Conservation (phyloP, 805 yeast genomes). For the Jamesozyma spencerorum region DNA sequence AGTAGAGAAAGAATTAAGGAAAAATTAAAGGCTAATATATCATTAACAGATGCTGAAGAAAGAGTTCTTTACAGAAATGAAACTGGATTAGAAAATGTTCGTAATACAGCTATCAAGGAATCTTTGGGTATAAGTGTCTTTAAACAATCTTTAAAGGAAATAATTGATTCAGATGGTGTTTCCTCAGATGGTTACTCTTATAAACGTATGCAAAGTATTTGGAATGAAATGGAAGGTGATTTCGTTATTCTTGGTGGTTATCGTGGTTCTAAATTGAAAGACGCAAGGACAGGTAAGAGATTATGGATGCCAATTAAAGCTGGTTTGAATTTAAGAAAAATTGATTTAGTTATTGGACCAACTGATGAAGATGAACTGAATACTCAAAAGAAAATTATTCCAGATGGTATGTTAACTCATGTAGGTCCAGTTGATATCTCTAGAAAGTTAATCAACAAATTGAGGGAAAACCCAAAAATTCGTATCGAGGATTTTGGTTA, state of each 20-base stretch:
- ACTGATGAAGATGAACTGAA: conserved; percentile 54
- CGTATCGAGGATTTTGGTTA: conserved; percentile 73
- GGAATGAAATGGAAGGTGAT: conserved; percentile 63
- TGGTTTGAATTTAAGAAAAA: conserved; percentile 63
- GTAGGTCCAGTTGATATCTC: conserved; percentile 84
- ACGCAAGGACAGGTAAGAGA: conserved; percentile 50
- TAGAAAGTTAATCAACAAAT: conserved; percentile 45
- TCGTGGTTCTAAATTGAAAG: conserved; percentile 72
- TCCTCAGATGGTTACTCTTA: conserved; percentile 22
- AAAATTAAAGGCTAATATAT: conserved; percentile 41
- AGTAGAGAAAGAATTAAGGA: conserved; percentile 15
- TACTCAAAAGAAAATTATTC: conserved; percentile 44
- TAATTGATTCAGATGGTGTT: conserved; percentile 14
- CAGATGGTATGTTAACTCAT: conserved; percentile 72
- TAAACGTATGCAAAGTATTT: conserved; percentile 35
- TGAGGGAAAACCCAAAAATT: conserved; percentile 48
- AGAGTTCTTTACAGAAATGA: conserved; percentile 44
- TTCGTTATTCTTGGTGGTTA: conserved; percentile 80
- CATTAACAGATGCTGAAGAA: conserved; percentile 56
- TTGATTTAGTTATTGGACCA: conserved; percentile 68
- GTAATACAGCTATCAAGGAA: conserved; percentile 60
- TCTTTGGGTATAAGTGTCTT: conserved; percentile 43
- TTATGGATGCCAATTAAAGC: conserved; percentile 87
- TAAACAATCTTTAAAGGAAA: conserved; percentile 17
- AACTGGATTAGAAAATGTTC: conserved; percentile 54